Evolutionary conservation across 352 stramenopile genomes (phyloP), one percentile per base, ranked within the genome.

Genomic region (Globisporangium rhizosaccharum): DNA sequence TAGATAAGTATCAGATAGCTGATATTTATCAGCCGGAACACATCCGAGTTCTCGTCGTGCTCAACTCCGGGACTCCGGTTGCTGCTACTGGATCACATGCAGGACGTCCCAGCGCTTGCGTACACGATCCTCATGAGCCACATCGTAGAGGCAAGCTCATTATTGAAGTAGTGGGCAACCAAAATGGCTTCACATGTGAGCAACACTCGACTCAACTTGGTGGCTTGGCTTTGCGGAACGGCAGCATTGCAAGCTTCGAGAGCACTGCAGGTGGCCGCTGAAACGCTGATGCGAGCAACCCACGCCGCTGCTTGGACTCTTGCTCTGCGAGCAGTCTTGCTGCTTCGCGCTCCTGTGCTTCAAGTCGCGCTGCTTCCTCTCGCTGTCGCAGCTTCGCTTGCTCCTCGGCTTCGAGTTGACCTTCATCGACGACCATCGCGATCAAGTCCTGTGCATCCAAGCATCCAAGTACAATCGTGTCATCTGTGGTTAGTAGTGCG

Each of bases 401-500:
- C 42, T 75, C 71, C 20, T 85, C 74, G 0, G 65, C 66, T 46
- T 81, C 67, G n/a, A 86, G 33, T 9, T 66, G 71, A 3, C 56
- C 56, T n/a, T 82, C 71, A 17, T 77, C 74, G 25, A 91, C 55
- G 0, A 71, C 72, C 10, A 86, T 65, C 5, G 57, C 47, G 14
- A 89, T 70, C 14, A 89, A 68, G 33, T 89, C 79, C 72, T 90
- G 41, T 18, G 59, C 5, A 14, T 3, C 49, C 14, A 12, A 12
- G 37, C 15, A 53, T n/a, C 48, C 28, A 12, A 26, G 1, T 17
- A 45, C 50, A 57, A 33, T 8, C 20, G 1, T 6, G 20, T 3
- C 4, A 1, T 18, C 1, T 5, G 10, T 28, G 8, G 6, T 28
- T 25, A 50, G 8, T 3, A 28, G 15, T 8, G 45, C 28, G n/a